Evolutionary conservation across 495 filamentous ascomycete genomes (phyloP).

Genomic region (Podospora comata): DNA sequence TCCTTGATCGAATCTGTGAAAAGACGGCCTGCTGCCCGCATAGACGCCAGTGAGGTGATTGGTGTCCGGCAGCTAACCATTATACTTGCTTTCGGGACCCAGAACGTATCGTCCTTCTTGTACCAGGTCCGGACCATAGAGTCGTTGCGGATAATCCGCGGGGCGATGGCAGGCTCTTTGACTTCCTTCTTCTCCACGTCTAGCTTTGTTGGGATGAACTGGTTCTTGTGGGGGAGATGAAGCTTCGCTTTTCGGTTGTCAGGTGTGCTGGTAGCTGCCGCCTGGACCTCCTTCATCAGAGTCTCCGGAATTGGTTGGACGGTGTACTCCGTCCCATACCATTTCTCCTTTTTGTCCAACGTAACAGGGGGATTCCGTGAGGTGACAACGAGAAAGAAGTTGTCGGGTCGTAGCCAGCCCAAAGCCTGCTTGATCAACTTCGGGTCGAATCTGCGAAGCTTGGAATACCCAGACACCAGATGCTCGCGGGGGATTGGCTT

Average conservation of each 20-base stretch:
- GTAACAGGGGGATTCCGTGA: constrained; percentile 77
- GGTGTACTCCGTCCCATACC: constrained; percentile 96
- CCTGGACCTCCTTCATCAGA: constrained; percentile 64
- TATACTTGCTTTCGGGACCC: constrained; percentile 92
- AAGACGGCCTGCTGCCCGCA: constrained; percentile 70
- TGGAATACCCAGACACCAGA: constrained; percentile 72
- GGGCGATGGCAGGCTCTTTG: constrained; percentile 65
- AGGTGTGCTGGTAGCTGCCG: constrained; percentile 56
- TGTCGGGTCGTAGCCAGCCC: constrained; percentile 75
- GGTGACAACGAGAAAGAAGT: constrained; percentile 79
- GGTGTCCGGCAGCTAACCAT: constrained; percentile 78
- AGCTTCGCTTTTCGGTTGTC: constrained; percentile 63
- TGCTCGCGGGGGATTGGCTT: constrained; percentile 79
- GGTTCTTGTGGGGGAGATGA: constrained; percentile 88
- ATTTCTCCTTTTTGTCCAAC: constrained; percentile 89
- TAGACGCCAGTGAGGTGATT: constrained; percentile 72
- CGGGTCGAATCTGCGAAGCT: constrained; percentile 72
- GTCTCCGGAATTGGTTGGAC: constrained; percentile 75
- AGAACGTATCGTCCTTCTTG: constrained; percentile 98
- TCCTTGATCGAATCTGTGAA: constrained; percentile 88
- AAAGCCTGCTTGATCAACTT: constrained; percentile 72
- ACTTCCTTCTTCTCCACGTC: constrained; percentile 93
- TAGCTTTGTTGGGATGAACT: constrained; percentile 92
- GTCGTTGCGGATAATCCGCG: constrained; percentile 86
- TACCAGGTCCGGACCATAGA: constrained; percentile 83